These are phyloP conservation scores for Magnaporthiopsis incrustans DNA, from an alignment of 2,329 filamentous ascomycete species.

Conservation along the genomic window DNA sequence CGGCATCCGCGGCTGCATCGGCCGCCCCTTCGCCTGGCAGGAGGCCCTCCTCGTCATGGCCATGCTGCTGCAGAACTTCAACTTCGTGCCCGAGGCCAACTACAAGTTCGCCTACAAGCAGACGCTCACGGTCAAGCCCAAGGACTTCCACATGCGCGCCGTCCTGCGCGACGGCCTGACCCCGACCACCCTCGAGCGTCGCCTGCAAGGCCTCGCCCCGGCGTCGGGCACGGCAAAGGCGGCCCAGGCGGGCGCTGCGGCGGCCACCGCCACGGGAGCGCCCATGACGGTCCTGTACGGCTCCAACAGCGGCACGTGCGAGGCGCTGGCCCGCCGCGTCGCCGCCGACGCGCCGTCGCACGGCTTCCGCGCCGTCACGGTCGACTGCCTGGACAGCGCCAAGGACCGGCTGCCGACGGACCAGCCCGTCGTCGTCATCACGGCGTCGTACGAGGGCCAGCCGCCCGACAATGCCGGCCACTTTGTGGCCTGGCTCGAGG, in stretches of 20 bases:
- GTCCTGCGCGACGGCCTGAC: slow-evolving; percentile 51
- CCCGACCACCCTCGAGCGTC: slow-evolving; percentile 33
- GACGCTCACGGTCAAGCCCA: slow-evolving; percentile 55
- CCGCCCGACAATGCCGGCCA: slow-evolving; percentile 61
- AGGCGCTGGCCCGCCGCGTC: slow-evolving; percentile 55
- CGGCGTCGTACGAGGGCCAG: slow-evolving; percentile 63
- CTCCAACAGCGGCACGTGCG: slow-evolving; percentile 66
- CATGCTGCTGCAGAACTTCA: slow-evolving; percentile 60
- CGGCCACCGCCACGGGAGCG: slow-evolving; percentile 17
- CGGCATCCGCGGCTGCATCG: slow-evolving; percentile 43
- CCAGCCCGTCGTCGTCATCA: slow-evolving; percentile 47
- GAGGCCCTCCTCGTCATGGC: slow-evolving; percentile 39
- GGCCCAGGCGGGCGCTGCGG: not conserved
- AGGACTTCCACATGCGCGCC: slow-evolving; percentile 55
- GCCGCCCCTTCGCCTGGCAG: slow-evolving; percentile 46
- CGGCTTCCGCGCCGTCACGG: slow-evolving; percentile 47
- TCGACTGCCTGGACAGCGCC: slow-evolving; percentile 51
- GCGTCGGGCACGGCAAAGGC: slow-evolving; percentile 1
- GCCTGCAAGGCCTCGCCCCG: slow-evolving; percentile 23
- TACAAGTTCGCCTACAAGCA: slow-evolving; percentile 54
- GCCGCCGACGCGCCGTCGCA: slow-evolving; percentile 48
- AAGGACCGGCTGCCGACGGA: slow-evolving; percentile 50
- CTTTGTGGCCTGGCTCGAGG: slow-evolving; percentile 59
- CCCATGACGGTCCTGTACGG: slow-evolving; percentile 59
- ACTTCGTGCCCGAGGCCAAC: slow-evolving; percentile 54